Conservation (phyloP, 306 rosid genomes). For the Sicyos baderoa region DNA sequence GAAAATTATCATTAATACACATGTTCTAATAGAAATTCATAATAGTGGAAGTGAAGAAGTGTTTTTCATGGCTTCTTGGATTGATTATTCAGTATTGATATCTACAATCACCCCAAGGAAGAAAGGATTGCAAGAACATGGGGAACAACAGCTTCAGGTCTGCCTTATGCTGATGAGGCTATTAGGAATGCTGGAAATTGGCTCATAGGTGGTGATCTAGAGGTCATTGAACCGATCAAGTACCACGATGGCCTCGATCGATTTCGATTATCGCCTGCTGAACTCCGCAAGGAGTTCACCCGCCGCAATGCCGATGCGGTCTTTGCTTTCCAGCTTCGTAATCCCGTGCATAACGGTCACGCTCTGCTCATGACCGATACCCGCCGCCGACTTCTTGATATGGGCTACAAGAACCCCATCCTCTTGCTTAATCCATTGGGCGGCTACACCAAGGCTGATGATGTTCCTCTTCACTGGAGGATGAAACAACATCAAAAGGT, state of each 20-base stretch:
- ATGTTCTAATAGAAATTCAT: background rate
- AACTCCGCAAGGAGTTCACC: constrained; percentile 73
- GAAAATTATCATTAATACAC: too few species aligned
- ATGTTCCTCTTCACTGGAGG: constrained; percentile 88
- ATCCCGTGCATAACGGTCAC: constrained; percentile 95
- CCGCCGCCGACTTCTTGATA: constrained; percentile 79
- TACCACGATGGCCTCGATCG: constrained; percentile 87
- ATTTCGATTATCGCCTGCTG: constrained; percentile 70
- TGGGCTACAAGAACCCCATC: constrained; percentile 89
- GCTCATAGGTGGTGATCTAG: constrained; percentile 93
- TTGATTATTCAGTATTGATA: constrained; percentile 51
- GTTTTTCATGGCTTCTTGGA: background rate
- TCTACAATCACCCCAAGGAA: constrained; percentile 87
- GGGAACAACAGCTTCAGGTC: constrained; percentile 88
- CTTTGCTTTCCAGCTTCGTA: constrained; percentile 87
- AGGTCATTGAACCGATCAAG: constrained; percentile 66
- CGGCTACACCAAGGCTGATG: constrained; percentile 97
- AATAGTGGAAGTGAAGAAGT: background rate
- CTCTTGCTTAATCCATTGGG: constrained; percentile 95
- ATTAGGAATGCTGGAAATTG: constrained; percentile 73
- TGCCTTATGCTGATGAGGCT: constrained; percentile 81
- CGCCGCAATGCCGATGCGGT: constrained; percentile 86
- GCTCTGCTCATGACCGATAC: constrained; percentile 92
- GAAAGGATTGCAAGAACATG: constrained; percentile 90
- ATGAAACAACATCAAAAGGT: constrained; percentile 95